Conservation (phyloP, 257 asterid genomes). For the Nicotiana tomentosiformis region DNA sequence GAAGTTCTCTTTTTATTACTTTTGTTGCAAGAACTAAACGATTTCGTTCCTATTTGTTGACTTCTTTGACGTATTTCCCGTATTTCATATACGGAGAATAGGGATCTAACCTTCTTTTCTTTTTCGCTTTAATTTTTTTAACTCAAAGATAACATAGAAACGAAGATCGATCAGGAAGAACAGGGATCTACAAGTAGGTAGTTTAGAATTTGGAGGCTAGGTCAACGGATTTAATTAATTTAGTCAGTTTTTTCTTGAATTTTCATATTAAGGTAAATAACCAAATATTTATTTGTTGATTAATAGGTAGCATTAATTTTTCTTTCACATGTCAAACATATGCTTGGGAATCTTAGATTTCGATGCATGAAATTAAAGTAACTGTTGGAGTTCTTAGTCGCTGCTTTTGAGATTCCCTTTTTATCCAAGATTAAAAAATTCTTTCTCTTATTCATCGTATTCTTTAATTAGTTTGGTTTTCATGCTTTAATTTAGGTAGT, state of each 20-base stretch:
- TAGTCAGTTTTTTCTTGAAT: no score
- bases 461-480: not conserved
- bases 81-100: no score
- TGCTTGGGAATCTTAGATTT: slow-evolving; percentile 22
- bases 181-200: no score
- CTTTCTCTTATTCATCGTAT: not conserved
- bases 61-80: not conserved
- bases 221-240: no score
- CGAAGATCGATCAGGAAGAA: no score
- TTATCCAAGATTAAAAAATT: not conserved
- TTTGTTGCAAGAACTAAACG: not conserved
- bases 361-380: not conserved
- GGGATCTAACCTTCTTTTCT: not conserved
- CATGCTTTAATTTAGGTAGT: slow-evolving; percentile 1
- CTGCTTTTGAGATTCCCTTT: slow-evolving; percentile 29
- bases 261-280: no score
- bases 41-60: not conserved
- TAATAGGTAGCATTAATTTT: not conserved
- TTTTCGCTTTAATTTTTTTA: not conserved
- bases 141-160: no score
- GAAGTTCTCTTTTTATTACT: not conserved
- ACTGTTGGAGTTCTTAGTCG: slow-evolving; percentile 6
- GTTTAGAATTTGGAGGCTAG: no score
- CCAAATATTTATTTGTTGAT: no score
- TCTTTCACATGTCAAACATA: no score